These are phyloP conservation scores for Phytopythium sindhum DNA, from an alignment of 352 stramenopile species.

Conservation along the genomic window DNA sequence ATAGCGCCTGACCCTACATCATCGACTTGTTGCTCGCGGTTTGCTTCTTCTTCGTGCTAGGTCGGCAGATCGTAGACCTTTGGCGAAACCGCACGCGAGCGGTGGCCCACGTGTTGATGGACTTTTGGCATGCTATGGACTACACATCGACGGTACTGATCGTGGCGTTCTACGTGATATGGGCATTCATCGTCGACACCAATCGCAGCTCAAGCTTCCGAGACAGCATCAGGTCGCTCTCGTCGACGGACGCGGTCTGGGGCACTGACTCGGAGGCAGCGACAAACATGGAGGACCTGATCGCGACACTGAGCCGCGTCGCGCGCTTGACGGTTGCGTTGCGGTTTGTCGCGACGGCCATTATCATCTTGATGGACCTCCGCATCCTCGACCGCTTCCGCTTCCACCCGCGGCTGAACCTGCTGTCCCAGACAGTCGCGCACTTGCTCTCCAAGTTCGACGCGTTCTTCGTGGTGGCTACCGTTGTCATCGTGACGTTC, in stretches of 20 bases:
- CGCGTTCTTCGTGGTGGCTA: constrained; percentile 54
- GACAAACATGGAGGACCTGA: constrained; percentile 20
- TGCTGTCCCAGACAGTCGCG: constrained; percentile 54
- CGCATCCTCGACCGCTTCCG: constrained; percentile 49
- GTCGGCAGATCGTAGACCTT: constrained; percentile 11
- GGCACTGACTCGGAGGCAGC: constrained; percentile 23
- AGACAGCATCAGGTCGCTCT: constrained; percentile 35
- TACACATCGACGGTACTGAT: constrained; percentile 15
- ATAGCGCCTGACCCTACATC: constrained; percentile 6
- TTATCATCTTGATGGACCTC: constrained; percentile 31
- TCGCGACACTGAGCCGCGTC: constrained; percentile 23
- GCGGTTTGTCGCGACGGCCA: constrained; percentile 26
- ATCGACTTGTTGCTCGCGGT: constrained; percentile 20
- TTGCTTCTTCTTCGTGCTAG: constrained; percentile 15
- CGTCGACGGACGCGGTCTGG: constrained; percentile 26
- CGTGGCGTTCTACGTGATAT: constrained; percentile 41
- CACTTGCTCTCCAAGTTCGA: constrained; percentile 41
- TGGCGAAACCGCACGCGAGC: constrained; percentile 8
- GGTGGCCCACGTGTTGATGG: constrained; percentile 9
- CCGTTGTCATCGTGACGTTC: constrained; percentile 57
- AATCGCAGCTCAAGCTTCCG: constrained; percentile 36
- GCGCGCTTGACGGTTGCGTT: constrained; percentile 28
- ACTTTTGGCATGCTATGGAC: constrained; percentile 27
- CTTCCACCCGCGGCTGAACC: constrained; percentile 48
- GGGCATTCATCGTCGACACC: constrained; percentile 32